These are phyloP conservation scores for Ormosia semicastrata DNA, from an alignment of 306 rosid genomes.

Conservation along the genomic window DNA sequence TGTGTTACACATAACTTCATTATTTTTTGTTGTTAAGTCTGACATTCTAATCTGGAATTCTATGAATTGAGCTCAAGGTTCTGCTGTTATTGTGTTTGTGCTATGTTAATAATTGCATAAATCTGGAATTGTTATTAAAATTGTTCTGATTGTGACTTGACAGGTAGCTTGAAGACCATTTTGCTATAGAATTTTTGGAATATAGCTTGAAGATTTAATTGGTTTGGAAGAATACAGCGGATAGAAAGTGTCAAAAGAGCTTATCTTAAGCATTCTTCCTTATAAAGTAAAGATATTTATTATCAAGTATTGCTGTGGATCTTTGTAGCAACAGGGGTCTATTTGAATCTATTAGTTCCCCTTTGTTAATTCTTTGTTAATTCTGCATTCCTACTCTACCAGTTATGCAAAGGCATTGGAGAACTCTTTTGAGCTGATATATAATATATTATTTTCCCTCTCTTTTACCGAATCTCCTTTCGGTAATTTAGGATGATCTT, in stretches of 20 bases:
- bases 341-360: not conserved
- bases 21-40: not conserved
- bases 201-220: slow-evolving; percentile 12
- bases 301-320: not conserved
- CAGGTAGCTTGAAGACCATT: slow-evolving; percentile 22
- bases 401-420: not conserved
- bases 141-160: slow-evolving; percentile 20
- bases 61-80: not conserved
- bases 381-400: not conserved
- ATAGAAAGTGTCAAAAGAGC: slow-evolving; percentile 20
- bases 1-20: not conserved
- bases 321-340: not conserved
- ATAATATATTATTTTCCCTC: not conserved
- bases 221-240: slow-evolving; percentile 13
- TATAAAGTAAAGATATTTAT: not conserved
- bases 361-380: not conserved
- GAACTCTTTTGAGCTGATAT: not conserved
- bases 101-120: not conserved
- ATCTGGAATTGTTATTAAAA: no score
- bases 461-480: slow-evolving; percentile 1
- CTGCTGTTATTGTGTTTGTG: not conserved
- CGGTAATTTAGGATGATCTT: not conserved
- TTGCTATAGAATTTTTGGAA: slow-evolving; percentile 20
- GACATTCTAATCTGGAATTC: not conserved
- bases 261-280: slow-evolving; percentile 8